Evolutionary conservation across 306 rosid species (phyloP), one percentile per base, ranked within the genome.

Genomic region (Delonix regia): DNA sequence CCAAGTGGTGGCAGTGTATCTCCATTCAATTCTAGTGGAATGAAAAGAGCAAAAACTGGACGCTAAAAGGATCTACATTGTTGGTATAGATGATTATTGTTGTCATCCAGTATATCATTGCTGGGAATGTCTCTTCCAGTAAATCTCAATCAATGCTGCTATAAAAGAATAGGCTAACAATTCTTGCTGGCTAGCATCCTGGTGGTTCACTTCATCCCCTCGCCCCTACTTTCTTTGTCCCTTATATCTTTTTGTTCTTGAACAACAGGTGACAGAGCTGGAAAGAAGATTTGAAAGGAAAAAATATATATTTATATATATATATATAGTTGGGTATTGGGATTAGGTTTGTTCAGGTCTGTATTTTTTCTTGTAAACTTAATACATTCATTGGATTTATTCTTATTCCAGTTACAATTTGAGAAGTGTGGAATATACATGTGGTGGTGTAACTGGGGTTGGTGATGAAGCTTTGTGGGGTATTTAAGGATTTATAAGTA

Each of bases 11-110:
- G 94, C 14, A 87, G 98, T 52, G 89, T 88, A 71, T 93, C 98
- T 73, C 98, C 97, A 16, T 93, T 93, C 90, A 91, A 91, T 80
- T 88, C 97, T 36, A 88, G 95, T 24, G 98, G 97, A 74, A 93
- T 93, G 98, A 93, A 93, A 68, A 90, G 98, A 57, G 94, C 98
- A 18, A 93, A 93, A 89, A 93, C 98, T 1, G 97, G 97, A 30
- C 88, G 94, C 82, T 93, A 85, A 88, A 79, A 39, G 74, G 64
- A 60, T 52, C 48, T 8, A 1, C 13, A 52, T 69, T 44, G 38
- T 82, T 73, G 71, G 76, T 36, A 24, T 77, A 44, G 55, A 71
- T 33, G 38, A 65, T 51, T 70, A n/a, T n/a, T 33, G 56, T 76
- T 52, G 21, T 52, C 57, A 6, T 62, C 57, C 67, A 69, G 57